phyloP scores from a whole-genome alignment of 345 rosid species.

The Zanthoxylum bungeanum region DNA sequence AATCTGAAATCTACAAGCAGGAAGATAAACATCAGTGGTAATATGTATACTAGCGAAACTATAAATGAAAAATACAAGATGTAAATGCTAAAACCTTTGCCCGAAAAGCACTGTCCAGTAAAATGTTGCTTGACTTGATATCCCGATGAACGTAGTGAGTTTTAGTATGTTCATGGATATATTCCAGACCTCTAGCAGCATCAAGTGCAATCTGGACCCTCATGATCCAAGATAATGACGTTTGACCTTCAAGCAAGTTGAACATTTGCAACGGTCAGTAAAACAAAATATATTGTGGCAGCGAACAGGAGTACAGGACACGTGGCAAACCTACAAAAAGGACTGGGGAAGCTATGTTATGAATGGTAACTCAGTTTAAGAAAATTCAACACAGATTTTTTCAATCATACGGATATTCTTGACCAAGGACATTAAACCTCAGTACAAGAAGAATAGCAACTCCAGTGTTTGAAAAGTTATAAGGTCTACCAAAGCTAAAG shows the following conservation, averaged over 20 bases:
- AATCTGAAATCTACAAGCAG: constrained; percentile 83
- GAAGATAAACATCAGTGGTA: constrained; percentile 6
- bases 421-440: background rate
- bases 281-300: background rate
- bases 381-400: background rate
- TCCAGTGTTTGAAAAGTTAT: constrained; percentile 3
- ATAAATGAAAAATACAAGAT: constrained; percentile 7
- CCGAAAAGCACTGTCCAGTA: constrained; percentile 77
- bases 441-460: background rate
- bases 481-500: background rate
- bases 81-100: constrained; percentile 61
- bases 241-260: constrained; percentile 56
- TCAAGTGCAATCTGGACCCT: constrained; percentile 91
- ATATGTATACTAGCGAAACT: background rate
- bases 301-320: background rate
- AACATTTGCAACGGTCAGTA: constrained; percentile 7
- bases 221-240: constrained; percentile 86
- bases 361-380: background rate
- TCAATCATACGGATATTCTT: background rate
- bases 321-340: background rate
- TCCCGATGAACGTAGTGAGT: constrained; percentile 95
- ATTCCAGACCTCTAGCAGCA: constrained; percentile 91
- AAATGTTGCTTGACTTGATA: constrained; percentile 90
- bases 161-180: constrained; percentile 95
- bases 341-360: background rate